Conservation (phyloP, 306 rosid genomes). For the Medicago truncatula region MtrunA17r5.0-ANR NC_053042.1:6496501-6497000, state of each 20-base stretch:
- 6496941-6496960: conserved; percentile 74
- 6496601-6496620: neutral
- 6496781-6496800: conserved; percentile 53
- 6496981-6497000: conserved; percentile 58
- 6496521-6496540: neutral
- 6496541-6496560: neutral
- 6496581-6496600: neutral
- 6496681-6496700: neutral
- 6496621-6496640: neutral
- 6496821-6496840: conserved; percentile 74
- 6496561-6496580: neutral
- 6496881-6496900: conserved; percentile 67
- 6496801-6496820: conserved; percentile 57
- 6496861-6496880: conserved; percentile 45
- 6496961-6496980: conserved; percentile 62
- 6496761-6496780: conserved; percentile 74
- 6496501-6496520: conserved; percentile 26
- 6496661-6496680: neutral
- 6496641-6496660: neutral
- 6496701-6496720: neutral
- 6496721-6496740: conserved; percentile 12
- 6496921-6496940: conserved; percentile 67
- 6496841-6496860: conserved; percentile 61
- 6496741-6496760: conserved; percentile 33
- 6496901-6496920: conserved; percentile 64